Evolutionary conservation across 306 rosid species (phyloP), one percentile per base, ranked within the genome.

Genomic region (Lithocarpus polystachyus): DNA sequence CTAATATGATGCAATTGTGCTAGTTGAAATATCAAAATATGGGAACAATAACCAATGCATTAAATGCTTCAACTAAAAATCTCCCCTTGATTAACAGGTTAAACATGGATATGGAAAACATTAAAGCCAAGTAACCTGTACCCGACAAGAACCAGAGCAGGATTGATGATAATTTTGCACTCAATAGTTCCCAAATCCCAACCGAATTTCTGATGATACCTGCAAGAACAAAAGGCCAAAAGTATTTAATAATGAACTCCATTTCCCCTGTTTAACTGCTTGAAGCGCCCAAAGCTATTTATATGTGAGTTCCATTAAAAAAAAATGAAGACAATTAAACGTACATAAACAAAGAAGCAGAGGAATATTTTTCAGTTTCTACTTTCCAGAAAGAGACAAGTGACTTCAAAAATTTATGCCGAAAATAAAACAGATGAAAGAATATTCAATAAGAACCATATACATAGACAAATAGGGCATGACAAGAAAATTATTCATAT

Each of bases 211-310:
- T 6, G 45, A 77, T 74, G 31, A 56, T 59, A 71, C 89, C 85
- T 78, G 83, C 83, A 78, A 48, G 48, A 64, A 51, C 76, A 80
- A 6, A 23, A 73, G 77, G 17, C 62, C 65, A 70, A n/a, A 73
- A 67, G 19, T 71, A 77, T 73, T 77, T 79, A 75, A 67, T 53
- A 79, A 68, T 69, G 45, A 75, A 15, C 28, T 22, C 4, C 51
- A 35, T 45, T 6, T 10, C 72, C 20, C 23, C 72, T 8, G 72
- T 9, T 67, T 9, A 59, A 59, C 3, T 23, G 35, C 3, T 10
- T 67, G 51, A n/a, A 61, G 71, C 0, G 15, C 3, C 71, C 35
- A 61, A 61, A 26, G 37, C n/a, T 23, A 62, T 5, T 28, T 15
- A 28, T 20, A 67, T 19, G 24, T 3, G 71, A 31, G 11, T 33